Conservation (phyloP, 371 early-diverging fungal genomes). For the Apophysomyces variabilis region DNA sequence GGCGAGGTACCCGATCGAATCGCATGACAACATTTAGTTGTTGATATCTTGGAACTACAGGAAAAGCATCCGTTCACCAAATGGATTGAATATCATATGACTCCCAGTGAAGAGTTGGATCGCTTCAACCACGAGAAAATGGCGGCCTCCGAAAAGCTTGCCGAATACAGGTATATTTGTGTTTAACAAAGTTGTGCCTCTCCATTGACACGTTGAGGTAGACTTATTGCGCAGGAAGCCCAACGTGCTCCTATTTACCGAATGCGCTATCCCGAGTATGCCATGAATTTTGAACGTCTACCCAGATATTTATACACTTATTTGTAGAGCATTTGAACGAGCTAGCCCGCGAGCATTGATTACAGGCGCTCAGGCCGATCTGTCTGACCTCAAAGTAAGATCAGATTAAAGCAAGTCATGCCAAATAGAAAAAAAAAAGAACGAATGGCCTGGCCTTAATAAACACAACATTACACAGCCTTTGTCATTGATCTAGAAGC, state of each 20-base stretch:
- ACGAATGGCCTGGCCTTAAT: not conserved
- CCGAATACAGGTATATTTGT: slow-evolving; percentile 45
- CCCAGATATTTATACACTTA: not conserved
- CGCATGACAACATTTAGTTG: not conserved
- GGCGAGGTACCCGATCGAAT: slow-evolving; percentile 24
- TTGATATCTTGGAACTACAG: slow-evolving; percentile 16
- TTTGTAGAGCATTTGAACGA: slow-evolving; percentile 46
- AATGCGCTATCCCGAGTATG: slow-evolving; percentile 57
- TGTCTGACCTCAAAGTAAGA: slow-evolving; percentile 50
- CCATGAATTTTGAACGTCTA: not conserved
- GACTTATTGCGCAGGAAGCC: slow-evolving; percentile 48
- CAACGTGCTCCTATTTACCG: slow-evolving; percentile 52
- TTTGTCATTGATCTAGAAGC: no score
- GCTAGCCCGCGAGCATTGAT: slow-evolving; percentile 46
- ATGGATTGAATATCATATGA: slow-evolving; percentile 54
- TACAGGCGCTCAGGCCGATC: slow-evolving; percentile 41
- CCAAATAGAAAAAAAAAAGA: slow-evolving; percentile 1
- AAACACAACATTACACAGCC: no score
- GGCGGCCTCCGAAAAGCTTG: slow-evolving; percentile 35
- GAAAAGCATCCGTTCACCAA: slow-evolving; percentile 52
- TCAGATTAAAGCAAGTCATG: slow-evolving; percentile 32
- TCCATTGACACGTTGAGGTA: slow-evolving; percentile 12
- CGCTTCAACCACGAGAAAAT: slow-evolving; percentile 31
- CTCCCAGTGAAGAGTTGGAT: slow-evolving; percentile 36
- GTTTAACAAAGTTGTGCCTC: not conserved